Percentiles rank a stretch among this genome's conserved stretches.
Conservation (phyloP, 2,329 filamentous ascomycete species). For the Aureobasidium pullulans region DNA sequence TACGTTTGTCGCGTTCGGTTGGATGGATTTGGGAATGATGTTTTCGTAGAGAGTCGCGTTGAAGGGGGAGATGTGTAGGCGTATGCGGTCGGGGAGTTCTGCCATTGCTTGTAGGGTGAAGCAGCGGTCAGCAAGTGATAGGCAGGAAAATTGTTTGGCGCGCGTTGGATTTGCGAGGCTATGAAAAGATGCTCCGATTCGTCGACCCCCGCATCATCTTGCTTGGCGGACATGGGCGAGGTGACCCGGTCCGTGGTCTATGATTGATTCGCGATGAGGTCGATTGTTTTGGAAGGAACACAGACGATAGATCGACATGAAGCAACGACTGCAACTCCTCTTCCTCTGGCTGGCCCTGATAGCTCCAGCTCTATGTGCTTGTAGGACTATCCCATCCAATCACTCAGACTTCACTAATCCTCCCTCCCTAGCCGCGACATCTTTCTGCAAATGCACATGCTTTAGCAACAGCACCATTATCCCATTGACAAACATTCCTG, state of each 20-base stretch:
- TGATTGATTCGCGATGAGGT: not conserved
- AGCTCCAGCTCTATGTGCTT: constrained; percentile 14
- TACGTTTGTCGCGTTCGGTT: constrained; percentile 63
- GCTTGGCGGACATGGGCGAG: not conserved
- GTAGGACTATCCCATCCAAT: constrained; percentile 22
- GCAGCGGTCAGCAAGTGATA: not conserved
- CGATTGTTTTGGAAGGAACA: not conserved
- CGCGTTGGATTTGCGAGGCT: not conserved
- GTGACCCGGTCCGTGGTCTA: not conserved
- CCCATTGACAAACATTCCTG: constrained; percentile 44
- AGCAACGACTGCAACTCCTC: constrained; percentile 10
- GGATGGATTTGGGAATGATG: constrained; percentile 62
- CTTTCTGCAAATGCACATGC: constrained; percentile 67
- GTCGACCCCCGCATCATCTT: not conserved
- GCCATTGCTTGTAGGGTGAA: not conserved
- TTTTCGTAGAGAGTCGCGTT: constrained; percentile 64
- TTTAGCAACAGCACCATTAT: constrained; percentile 62
- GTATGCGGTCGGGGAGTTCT: constrained; percentile 27
- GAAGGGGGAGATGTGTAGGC: constrained; percentile 85
- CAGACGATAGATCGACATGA: not conserved
- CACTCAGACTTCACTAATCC: constrained; percentile 15
- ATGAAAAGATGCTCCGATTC: constrained; percentile 1
- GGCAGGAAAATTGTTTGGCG: not conserved
- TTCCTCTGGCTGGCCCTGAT: constrained; percentile 12
- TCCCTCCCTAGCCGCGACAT: constrained; percentile 42